Percentiles rank a stretch among this genome's conserved stretches.
phyloP scores from a whole-genome alignment of 2,329 filamentous ascomycete species.

The Didymella pomorum region DNA sequence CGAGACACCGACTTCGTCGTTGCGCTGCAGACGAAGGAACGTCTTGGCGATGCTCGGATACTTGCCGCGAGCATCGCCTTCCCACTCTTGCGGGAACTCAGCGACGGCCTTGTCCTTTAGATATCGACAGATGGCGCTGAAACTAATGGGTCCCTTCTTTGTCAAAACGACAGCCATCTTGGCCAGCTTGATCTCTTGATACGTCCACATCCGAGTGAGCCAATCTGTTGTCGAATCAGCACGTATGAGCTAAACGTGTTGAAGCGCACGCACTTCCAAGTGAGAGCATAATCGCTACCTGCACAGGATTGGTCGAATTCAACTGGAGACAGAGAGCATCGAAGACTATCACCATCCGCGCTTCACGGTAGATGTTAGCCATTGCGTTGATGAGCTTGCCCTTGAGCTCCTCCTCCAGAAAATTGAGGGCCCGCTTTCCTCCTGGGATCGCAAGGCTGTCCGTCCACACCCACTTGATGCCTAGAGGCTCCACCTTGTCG shows the following conservation, averaged over 20 bases:
- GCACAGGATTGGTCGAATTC: neutral
- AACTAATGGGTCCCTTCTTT: conserved; percentile 1
- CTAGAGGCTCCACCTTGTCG: neutral
- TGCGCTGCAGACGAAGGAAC: neutral
- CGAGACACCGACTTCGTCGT: neutral
- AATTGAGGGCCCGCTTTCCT: neutral
- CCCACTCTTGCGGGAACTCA: neutral
- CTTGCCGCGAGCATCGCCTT: neutral
- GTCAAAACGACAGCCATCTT: conserved; percentile 1
- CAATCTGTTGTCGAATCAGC: neutral
- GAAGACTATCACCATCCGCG: neutral
- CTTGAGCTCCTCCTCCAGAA: neutral
- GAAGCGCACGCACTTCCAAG: neutral
- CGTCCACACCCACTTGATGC: conserved; percentile 1
- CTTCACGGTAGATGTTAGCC: neutral
- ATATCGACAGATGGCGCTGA: neutral
- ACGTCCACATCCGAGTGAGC: conserved; percentile 3
- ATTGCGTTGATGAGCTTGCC: neutral
- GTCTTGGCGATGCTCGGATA: neutral
- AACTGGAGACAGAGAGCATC: neutral
- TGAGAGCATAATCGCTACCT: neutral
- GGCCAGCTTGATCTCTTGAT: neutral
- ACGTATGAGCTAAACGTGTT: neutral
- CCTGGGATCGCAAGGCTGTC: neutral
- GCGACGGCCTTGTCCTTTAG: neutral